Base-by-base conservation (phyloP, 371 early-diverging fungal species). In the Capillidium rhysosporum region DNA sequence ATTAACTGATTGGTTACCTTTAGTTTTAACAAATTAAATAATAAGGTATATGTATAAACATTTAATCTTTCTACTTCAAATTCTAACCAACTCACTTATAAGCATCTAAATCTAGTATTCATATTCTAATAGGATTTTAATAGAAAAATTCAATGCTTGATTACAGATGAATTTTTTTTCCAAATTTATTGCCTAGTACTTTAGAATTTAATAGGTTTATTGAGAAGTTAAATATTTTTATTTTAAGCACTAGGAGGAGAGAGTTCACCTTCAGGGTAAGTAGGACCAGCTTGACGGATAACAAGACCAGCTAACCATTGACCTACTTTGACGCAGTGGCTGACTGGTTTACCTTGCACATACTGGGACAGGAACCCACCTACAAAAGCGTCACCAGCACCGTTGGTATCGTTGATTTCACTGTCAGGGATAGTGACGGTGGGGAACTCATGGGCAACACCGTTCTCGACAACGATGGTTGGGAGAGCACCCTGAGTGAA, bases 351-450 rank as follows among this genome's bases (percentile, higher is more conserved):
- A 49, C 87, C 89, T 63, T 76, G 82, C 54, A 86, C 80, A 57
- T 75, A 75, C 64, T 85, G 77, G 53, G 83, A 72, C 61, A 93
- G 64, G 77, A 90, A 96, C 24, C 92, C 96, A 58, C 91, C 96
- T 58, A 79, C 82, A 75, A 93, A 96, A 49, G 88, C 93, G 69
- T 96, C 96, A 63, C 96, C 93, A 59, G 91, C 92, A 62, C 93
- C 96, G 69, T 95, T 95, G 63, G 91, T 87, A 66, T 96, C 96
- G 46, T 87, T 87, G 56, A 96, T 89, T 57, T 89, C 77, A 45
- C 66, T 60, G 29, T 56, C 59, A 16, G 67, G 67, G 45, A 88
- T 79, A 60, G 73, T 68, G 59, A 73, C 70, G 56, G 91, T 80
- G 30, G 87, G 81, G 73, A 70, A 87, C 49, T 66, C 67, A 31